Conservation (phyloP, 495 filamentous ascomycete species). For the Aspergillus conjunctus region DNA sequence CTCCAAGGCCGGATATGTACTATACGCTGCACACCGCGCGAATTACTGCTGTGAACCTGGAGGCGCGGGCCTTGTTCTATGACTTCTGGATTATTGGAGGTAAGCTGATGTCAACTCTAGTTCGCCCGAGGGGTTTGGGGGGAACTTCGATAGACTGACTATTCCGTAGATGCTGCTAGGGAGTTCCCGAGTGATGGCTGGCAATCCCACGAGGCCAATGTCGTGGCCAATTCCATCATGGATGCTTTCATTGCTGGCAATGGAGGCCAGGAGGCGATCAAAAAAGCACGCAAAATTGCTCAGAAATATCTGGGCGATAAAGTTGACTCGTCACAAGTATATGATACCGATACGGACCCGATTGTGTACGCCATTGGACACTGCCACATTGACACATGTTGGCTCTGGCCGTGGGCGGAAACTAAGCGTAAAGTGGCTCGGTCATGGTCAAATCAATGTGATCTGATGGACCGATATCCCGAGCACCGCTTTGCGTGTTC, state of each 20-base stretch:
- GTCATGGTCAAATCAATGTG: conserved; percentile 95
- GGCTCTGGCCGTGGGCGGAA: conserved; percentile 99
- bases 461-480: conserved; percentile 90
- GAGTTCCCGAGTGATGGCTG: conserved; percentile 79
- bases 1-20: conserved; percentile 78
- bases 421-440: conserved; percentile 95
- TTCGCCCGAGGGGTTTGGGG: neutral
- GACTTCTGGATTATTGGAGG: conserved; percentile 93
- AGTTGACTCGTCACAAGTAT: conserved; percentile 82
- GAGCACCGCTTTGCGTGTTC: conserved; percentile 91
- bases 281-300: conserved; percentile 78
- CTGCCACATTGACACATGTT: conserved; percentile 97
- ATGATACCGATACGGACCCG: conserved; percentile 68
- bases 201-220: conserved; percentile 84
- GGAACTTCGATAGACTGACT: neutral
- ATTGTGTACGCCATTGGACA: conserved; percentile 89
- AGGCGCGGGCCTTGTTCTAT: conserved; percentile 79
- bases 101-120: conserved; percentile 19
- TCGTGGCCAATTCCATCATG: conserved; percentile 83
- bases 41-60: conserved; percentile 84
- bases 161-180: conserved; percentile 63
- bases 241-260: conserved; percentile 81
- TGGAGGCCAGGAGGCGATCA: conserved; percentile 72
- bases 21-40: conserved; percentile 78
- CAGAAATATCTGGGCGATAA: conserved; percentile 77